Conservation (phyloP, 2,329 filamentous ascomycete genomes). For the Aspergillus sp. region DNA sequence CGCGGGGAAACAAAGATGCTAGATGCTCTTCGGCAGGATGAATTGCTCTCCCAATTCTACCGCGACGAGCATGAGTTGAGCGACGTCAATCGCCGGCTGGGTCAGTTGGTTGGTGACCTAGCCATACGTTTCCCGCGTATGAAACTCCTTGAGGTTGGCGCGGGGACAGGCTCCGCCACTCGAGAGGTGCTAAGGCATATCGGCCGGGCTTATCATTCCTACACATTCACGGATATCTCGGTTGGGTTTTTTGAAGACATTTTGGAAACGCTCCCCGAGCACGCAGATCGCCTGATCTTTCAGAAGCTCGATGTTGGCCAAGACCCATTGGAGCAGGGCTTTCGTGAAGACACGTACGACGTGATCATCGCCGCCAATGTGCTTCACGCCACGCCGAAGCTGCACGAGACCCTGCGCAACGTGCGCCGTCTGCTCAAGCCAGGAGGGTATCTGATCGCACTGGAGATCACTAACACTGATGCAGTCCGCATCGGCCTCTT, state of each 20-base stretch:
- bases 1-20: neutral
- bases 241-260: conserved; percentile 27
- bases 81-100: neutral
- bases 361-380: conserved; percentile 28
- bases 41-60: neutral
- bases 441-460: conserved; percentile 30
- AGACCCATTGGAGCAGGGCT: conserved; percentile 22
- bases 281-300: conserved; percentile 20
- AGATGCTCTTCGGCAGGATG: neutral
- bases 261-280: conserved; percentile 18
- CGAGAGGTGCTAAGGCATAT: conserved; percentile 2
- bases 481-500: neutral
- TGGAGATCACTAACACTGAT: neutral
- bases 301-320: conserved; percentile 22
- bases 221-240: conserved; percentile 21
- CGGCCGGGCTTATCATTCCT: conserved; percentile 1
- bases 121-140: conserved; percentile 4
- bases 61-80: neutral
- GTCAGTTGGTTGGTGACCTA: neutral
- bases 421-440: conserved; percentile 28
- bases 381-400: conserved; percentile 21
- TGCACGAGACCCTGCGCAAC: conserved; percentile 20
- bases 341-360: conserved; percentile 21
- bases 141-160: conserved; percentile 18
- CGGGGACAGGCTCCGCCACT: conserved; percentile 12